phyloP scores from a whole-genome alignment of 108 stramenopile species.

The Cafeteria roenbergensis region DNA sequence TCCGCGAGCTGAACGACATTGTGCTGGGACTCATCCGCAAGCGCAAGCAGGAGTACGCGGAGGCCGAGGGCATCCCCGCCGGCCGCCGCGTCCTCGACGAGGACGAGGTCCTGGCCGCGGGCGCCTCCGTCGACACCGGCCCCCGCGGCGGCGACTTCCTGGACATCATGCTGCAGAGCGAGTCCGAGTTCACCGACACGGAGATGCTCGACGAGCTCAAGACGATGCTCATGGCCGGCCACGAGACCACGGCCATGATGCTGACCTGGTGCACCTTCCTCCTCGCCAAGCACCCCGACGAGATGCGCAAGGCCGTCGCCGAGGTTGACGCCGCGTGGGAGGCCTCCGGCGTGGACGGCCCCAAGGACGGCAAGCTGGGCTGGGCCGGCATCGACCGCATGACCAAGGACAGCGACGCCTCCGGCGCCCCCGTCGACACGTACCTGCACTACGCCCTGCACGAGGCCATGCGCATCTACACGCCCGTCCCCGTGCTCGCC shows the following conservation, averaged over 20 bases:
- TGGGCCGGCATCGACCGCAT: too few relatives aligned
- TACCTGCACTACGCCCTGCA: background rate
- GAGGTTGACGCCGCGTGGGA: background rate
- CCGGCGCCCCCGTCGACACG: too few relatives aligned
- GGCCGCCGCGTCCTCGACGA: background rate
- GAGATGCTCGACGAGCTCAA: constrained; percentile 5
- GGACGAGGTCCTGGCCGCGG: background rate
- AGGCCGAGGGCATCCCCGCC: background rate
- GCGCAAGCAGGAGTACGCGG: background rate
- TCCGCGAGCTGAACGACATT: background rate
- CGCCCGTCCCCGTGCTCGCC: constrained; percentile 4
- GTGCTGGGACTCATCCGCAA: background rate
- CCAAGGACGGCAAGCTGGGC: too few relatives aligned
- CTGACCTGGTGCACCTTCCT: constrained; percentile 1
- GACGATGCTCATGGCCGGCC: constrained; percentile 8
- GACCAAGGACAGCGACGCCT: too few relatives aligned
- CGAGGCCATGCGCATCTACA: constrained; percentile 6
- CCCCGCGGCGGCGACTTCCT: constrained; percentile 1
- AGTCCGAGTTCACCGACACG: background rate
- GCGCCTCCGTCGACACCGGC: too few relatives aligned
- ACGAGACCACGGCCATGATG: constrained; percentile 8
- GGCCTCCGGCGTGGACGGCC: too few relatives aligned
- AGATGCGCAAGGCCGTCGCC: background rate
- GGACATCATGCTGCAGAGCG: background rate
- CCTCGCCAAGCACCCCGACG: background rate